A percentile compares a stretch with the other conserved stretches of the same genome.
These are phyloP conservation scores for Haplosporangium gracile DNA, from an alignment of 192 early-diverging fungal genomes.

Conservation along the genomic window DNA sequence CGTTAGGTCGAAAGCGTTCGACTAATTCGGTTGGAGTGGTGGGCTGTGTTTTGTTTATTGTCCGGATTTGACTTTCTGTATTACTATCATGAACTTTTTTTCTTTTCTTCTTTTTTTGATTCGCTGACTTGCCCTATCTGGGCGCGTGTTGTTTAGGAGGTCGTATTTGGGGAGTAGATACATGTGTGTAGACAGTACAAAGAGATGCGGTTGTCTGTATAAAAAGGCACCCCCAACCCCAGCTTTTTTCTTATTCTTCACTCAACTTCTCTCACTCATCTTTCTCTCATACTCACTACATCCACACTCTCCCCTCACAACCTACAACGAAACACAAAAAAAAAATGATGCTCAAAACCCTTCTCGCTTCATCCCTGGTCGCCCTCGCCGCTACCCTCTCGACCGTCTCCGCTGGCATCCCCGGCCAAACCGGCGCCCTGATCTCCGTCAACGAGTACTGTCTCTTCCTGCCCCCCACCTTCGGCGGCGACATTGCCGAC, in stretches of 20 bases:
- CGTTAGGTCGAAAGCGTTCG: not conserved
- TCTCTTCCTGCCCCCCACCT: constrained; percentile 22
- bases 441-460: constrained; percentile 25
- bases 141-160: not conserved
- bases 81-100: not conserved
- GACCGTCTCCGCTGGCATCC: not conserved
- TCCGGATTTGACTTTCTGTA: not conserved
- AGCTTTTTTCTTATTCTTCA: not conserved
- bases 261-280: not conserved
- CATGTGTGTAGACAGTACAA: not conserved
- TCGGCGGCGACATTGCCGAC: constrained; percentile 9
- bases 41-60: not conserved
- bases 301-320: not conserved
- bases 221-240: not conserved
- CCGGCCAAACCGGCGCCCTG: constrained; percentile 21
- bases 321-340: not conserved
- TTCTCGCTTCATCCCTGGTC: not conserved
- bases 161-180: not conserved
- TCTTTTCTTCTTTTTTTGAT: not conserved
- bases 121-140: not conserved
- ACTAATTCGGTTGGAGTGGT: not conserved
- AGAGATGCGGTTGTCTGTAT: not conserved
- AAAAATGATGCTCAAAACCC: constrained; percentile 5
- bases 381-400: not conserved
- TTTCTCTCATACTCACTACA: not conserved